A percentile compares a stretch with the other conserved stretches of the same genome.
phyloP scores from a whole-genome alignment of 176 grass and related monocot genomes.

The Tuctoria greenei region DNA sequence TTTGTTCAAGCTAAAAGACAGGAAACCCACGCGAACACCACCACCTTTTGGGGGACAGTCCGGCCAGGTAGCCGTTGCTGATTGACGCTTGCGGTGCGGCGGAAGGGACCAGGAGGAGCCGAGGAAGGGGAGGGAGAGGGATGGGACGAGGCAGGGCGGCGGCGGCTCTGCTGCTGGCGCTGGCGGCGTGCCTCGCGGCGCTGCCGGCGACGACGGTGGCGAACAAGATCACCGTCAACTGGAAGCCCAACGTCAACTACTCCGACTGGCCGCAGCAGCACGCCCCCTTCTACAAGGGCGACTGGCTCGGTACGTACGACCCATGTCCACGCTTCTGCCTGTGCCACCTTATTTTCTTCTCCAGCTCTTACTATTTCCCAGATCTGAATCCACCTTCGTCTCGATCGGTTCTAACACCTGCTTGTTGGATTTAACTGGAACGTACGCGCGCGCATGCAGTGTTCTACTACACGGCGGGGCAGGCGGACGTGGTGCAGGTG shows the following conservation, averaged over 20 bases:
- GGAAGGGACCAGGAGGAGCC: background rate
- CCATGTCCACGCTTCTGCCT: background rate
- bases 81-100: background rate
- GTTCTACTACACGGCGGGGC: constrained; percentile 95
- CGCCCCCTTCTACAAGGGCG: constrained; percentile 84
- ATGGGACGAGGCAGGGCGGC: background rate
- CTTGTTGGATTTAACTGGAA: background rate
- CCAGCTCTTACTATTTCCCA: background rate
- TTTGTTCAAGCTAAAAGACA: background rate
- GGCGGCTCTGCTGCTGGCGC: constrained; percentile 31
- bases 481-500: constrained; percentile 89
- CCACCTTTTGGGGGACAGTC: too few species aligned
- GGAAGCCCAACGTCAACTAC: constrained; percentile 83
- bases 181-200: constrained; percentile 34
- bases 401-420: background rate
- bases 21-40: background rate
- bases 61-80: background rate
- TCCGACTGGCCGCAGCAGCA: constrained; percentile 69
- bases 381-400: constrained; percentile 15
- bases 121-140: background rate
- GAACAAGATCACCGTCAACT: constrained; percentile 69
- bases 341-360: background rate
- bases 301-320: constrained; percentile 71
- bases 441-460: too few species aligned
- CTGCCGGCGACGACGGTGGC: constrained; percentile 40